Percentiles rank a stretch among this genome's conserved stretches.
Conservation (phyloP, 192 early-diverging fungal species). For the Coemansia sp. region DNA sequence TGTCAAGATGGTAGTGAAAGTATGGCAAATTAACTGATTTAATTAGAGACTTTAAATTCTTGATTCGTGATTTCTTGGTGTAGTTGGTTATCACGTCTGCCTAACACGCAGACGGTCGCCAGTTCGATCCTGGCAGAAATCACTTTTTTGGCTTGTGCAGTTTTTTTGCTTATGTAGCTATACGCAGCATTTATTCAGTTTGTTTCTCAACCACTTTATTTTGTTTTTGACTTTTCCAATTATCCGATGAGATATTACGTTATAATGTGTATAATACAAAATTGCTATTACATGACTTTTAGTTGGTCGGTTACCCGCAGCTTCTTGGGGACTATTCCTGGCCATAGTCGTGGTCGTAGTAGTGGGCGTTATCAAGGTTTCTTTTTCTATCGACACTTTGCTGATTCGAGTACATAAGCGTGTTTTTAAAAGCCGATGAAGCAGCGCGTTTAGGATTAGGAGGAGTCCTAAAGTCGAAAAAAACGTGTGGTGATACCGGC, state of each 20-base stretch:
- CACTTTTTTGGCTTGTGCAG: too few relatives aligned
- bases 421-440: neutral
- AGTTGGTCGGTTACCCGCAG: neutral
- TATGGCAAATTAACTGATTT: neutral
- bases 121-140: constrained; percentile 1
- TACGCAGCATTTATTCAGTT: too few relatives aligned
- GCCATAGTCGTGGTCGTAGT: neutral
- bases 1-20: too few relatives aligned
- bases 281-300: neutral
- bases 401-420: neutral
- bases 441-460: neutral
- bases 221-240: neutral
- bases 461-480: constrained; percentile 17
- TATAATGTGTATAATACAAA: neutral
- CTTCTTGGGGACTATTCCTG: neutral
- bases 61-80: neutral
- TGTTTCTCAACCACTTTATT: neutral
- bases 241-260: too few relatives aligned
- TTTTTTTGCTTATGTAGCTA: too few relatives aligned
- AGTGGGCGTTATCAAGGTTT: neutral
- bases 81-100: constrained; percentile 1
- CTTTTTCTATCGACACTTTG: neutral
- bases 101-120: constrained; percentile 1
- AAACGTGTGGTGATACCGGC: constrained; percentile 32
- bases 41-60: too few relatives aligned